Evolutionary conservation across 192 early-diverging fungal species (phyloP).

Genomic region (Coemansia sp.): DNA sequence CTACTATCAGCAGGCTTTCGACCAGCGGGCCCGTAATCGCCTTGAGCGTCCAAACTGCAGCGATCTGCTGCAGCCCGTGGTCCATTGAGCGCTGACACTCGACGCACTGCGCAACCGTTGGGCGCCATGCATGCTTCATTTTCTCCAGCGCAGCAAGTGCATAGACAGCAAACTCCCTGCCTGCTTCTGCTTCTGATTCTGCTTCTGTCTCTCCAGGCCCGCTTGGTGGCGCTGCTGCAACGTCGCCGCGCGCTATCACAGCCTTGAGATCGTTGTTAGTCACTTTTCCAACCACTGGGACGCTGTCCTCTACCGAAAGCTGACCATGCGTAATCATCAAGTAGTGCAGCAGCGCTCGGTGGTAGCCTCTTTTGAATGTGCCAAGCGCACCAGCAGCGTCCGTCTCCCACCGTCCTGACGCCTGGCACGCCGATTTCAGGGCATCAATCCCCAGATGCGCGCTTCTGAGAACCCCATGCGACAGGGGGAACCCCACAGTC

Average conservation of each 20-base stretch:
- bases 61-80: constrained; percentile 61
- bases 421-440: constrained; percentile 78
- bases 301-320: constrained; percentile 32
- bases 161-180: constrained; percentile 56
- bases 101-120: constrained; percentile 31
- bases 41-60: constrained; percentile 79
- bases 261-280: constrained; percentile 56
- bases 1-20: constrained; percentile 77
- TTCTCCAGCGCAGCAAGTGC: constrained; percentile 61
- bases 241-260: constrained; percentile 10
- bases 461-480: constrained; percentile 6
- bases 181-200: constrained; percentile 13
- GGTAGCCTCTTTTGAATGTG: constrained; percentile 69
- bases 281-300: constrained; percentile 64
- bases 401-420: constrained; percentile 71
- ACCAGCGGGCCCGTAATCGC: constrained; percentile 71
- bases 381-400: constrained; percentile 58
- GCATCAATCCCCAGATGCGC: constrained; percentile 60
- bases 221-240: not conserved
- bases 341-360: constrained; percentile 72
- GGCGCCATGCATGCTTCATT: constrained; percentile 51
- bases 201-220: not conserved
- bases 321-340: constrained; percentile 62
- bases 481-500: constrained; percentile 31
- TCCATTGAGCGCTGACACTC: constrained; percentile 25